phyloP scores from a whole-genome alignment of 106 monocot genomes.

The Dendrobium officinale region DNA sequence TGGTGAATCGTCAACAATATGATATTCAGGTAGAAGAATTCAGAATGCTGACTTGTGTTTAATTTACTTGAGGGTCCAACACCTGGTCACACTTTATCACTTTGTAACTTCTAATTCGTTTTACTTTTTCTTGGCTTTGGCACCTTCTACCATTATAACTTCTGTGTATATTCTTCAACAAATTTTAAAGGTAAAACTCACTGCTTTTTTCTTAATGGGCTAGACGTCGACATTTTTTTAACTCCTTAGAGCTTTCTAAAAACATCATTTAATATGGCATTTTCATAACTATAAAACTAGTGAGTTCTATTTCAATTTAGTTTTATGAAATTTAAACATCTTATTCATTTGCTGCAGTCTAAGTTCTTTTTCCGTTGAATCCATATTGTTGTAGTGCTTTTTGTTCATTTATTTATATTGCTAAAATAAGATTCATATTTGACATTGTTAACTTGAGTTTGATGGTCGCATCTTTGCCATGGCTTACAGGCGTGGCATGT shows the following conservation, averaged over 20 bases:
- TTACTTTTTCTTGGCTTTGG: background rate
- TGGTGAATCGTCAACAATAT: background rate
- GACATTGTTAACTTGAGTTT: too few relatives aligned
- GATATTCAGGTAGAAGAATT: slow-evolving; percentile 21
- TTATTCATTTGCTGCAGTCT: background rate
- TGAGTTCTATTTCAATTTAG: background rate
- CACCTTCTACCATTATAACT: background rate
- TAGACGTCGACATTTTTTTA: background rate
- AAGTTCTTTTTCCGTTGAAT: too few relatives aligned
- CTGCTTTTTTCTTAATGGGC: background rate
- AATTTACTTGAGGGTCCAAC: background rate
- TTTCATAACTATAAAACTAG: background rate
- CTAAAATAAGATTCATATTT: too few relatives aligned
- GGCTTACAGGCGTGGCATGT: background rate
- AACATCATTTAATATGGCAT: background rate
- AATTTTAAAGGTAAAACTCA: background rate
- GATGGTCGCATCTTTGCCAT: too few relatives aligned
- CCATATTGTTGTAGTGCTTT: too few relatives aligned
- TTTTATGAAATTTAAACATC: background rate
- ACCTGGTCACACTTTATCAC: background rate
- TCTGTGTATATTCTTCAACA: background rate
- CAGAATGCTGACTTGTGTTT: background rate
- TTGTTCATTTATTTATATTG: too few relatives aligned
- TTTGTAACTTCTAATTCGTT: background rate
- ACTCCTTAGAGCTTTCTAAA: background rate